phyloP scores from a whole-genome alignment of 441 rosid genomes.

The Lepidium campestre region DNA sequence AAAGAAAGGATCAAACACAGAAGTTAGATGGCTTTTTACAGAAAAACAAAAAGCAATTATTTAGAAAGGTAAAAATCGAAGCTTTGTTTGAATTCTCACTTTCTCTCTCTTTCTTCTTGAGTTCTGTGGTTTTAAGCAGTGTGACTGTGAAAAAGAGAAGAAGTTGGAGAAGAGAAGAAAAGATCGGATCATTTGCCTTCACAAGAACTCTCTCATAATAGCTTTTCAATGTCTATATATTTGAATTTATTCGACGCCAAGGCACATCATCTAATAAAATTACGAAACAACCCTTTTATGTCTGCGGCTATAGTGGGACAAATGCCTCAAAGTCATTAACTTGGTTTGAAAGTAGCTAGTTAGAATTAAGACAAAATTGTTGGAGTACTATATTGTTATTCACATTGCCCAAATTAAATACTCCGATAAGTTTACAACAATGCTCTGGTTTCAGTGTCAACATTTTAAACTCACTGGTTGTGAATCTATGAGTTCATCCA shows the following conservation, averaged over 20 bases:
- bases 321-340: constrained; percentile 7
- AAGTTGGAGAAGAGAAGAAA: constrained; percentile 41
- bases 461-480: background rate
- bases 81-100: constrained; percentile 5
- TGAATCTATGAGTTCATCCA: background rate
- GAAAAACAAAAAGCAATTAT: constrained; percentile 19
- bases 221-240: constrained; percentile 30
- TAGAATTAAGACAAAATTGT: background rate
- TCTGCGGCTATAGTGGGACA: background rate
- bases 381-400: background rate
- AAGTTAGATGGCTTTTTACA: constrained; percentile 30
- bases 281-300: constrained; percentile 8
- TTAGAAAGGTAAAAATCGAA: constrained; percentile 28
- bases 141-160: constrained; percentile 16
- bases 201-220: constrained; percentile 22
- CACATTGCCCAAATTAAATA: background rate
- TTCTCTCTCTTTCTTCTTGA: background rate
- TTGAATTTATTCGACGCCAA: constrained; percentile 17
- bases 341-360: background rate
- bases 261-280: background rate
- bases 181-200: constrained; percentile 48
- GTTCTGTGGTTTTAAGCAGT: background rate
- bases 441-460: constrained; percentile 10
- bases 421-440: background rate
- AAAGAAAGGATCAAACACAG: constrained; percentile 23